A percentile compares a stretch with the other conserved stretches of the same genome.
These are phyloP conservation scores for Colletotrichum sp. DNA, from an alignment of 2,329 filamentous ascomycete genomes.

Conservation along the genomic window DNA sequence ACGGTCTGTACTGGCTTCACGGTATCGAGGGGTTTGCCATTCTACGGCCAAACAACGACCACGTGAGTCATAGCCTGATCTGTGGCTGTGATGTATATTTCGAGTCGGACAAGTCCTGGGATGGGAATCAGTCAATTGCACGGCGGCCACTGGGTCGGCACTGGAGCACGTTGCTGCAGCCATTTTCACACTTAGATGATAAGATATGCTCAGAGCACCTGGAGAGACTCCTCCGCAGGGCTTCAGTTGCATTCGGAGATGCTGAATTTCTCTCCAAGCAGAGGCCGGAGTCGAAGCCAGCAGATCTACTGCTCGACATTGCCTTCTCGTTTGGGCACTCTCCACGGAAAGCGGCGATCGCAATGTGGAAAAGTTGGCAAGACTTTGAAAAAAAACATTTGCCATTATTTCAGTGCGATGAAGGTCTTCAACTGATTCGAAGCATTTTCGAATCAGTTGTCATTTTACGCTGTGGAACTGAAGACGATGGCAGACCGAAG, in stretches of 20 bases:
- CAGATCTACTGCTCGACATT: neutral
- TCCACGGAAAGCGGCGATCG: neutral
- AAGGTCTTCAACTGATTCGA: neutral
- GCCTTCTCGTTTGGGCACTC: neutral
- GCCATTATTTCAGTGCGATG: neutral
- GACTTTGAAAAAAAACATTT: neutral
- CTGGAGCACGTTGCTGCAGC: neutral
- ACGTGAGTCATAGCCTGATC: neutral
- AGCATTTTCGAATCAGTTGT: neutral
- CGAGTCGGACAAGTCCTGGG: neutral
- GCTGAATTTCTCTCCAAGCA: no score
- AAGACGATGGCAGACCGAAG: neutral
- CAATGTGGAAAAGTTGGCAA: neutral
- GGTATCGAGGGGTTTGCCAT: neutral
- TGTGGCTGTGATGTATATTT: neutral
- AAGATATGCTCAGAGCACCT: neutral
- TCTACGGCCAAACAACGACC: neutral
- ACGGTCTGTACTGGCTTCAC: neutral
- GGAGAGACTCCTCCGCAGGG: neutral
- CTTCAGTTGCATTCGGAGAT: neutral
- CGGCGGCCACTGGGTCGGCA: neutral
- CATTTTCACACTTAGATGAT: neutral
- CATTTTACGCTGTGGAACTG: neutral
- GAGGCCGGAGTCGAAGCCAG: no score
- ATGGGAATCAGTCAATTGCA: neutral